A percentile compares a stretch with the other conserved stretches of the same genome.
Evolutionary conservation across 768 basidiomycete genomes (phyloP).

Genomic region (Jaapia argillacea): DNA sequence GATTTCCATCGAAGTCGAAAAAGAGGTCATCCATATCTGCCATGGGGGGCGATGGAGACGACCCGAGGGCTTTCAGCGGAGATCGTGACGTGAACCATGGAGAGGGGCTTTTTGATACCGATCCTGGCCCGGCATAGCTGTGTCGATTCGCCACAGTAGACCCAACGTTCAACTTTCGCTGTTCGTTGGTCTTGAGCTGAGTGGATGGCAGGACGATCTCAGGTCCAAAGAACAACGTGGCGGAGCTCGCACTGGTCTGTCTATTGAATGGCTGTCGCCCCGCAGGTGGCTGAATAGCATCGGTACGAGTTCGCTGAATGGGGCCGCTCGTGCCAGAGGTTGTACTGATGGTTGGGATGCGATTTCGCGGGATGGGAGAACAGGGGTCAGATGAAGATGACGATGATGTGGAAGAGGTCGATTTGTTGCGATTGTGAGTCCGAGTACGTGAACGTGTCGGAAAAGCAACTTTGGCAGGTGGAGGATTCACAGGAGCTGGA

Average conservation of each 20-base stretch:
- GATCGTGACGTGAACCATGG: background rate
- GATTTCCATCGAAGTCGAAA: background rate
- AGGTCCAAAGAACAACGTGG: slow-evolving; percentile 63
- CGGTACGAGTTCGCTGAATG: slow-evolving; percentile 20
- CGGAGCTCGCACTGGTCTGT: slow-evolving; percentile 41
- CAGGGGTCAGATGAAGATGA: slow-evolving; percentile 36
- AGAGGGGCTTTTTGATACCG: background rate
- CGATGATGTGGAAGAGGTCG: slow-evolving; percentile 23
- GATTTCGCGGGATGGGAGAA: slow-evolving; percentile 46
- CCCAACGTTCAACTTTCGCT: no score
- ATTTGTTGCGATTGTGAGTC: slow-evolving; percentile 17
- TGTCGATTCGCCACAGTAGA: slow-evolving; percentile 35
- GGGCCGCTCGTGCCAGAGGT: slow-evolving; percentile 25
- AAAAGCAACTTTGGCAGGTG: no score
- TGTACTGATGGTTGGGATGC: slow-evolving; percentile 11
- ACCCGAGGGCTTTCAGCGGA: slow-evolving; percentile 21
- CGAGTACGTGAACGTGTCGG: no score
- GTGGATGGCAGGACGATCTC: no score
- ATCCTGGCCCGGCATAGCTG: slow-evolving; percentile 43
- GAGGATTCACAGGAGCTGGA: no score
- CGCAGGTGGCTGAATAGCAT: slow-evolving; percentile 22
- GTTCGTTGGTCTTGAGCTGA: no score
- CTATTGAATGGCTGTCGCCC: slow-evolving; percentile 43
- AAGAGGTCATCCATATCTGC: background rate
- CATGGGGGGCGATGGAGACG: background rate